Evolutionary conservation across 768 basidiomycete species (phyloP).

Genomic region (Termitomyces sp.): DNA sequence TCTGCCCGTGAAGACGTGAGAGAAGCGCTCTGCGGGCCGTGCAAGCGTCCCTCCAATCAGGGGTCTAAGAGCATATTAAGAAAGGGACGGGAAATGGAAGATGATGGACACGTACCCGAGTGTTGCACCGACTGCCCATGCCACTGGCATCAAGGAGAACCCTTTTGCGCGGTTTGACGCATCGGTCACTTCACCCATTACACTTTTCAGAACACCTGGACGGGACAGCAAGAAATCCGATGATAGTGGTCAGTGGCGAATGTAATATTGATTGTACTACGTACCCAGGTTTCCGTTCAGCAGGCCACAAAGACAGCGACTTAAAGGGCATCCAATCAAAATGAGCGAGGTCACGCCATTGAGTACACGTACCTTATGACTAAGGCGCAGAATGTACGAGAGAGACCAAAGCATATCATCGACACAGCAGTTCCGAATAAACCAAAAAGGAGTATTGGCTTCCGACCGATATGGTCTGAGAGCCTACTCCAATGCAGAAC

Average conservation of each 20-base stretch:
- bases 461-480: slow-evolving; percentile 71
- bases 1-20: slow-evolving; percentile 40
- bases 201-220: slow-evolving; percentile 41
- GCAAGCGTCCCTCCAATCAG: slow-evolving; percentile 62
- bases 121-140: slow-evolving; percentile 33
- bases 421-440: slow-evolving; percentile 57
- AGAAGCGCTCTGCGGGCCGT: slow-evolving; percentile 64
- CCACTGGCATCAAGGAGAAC: slow-evolving; percentile 33
- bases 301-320: slow-evolving; percentile 64
- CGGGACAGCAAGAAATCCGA: not conserved
- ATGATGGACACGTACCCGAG: slow-evolving; percentile 22
- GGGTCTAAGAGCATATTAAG: slow-evolving; percentile 33
- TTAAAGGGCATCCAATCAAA: slow-evolving; percentile 17
- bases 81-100: not conserved
- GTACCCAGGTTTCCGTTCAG: slow-evolving; percentile 59
- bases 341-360: not conserved
- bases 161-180: slow-evolving; percentile 34
- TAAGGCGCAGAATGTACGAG: slow-evolving; percentile 60
- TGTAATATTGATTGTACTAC: not conserved
- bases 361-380: slow-evolving; percentile 36
- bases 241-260: not conserved
- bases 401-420: slow-evolving; percentile 75
- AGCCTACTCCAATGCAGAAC: slow-evolving; percentile 71
- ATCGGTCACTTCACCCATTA: slow-evolving; percentile 39
- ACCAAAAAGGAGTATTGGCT: slow-evolving; percentile 66